Evolutionary conservation across 2,329 filamentous ascomycete species (phyloP).

Genomic region (Penicillium fuscoglaucum): DNA sequence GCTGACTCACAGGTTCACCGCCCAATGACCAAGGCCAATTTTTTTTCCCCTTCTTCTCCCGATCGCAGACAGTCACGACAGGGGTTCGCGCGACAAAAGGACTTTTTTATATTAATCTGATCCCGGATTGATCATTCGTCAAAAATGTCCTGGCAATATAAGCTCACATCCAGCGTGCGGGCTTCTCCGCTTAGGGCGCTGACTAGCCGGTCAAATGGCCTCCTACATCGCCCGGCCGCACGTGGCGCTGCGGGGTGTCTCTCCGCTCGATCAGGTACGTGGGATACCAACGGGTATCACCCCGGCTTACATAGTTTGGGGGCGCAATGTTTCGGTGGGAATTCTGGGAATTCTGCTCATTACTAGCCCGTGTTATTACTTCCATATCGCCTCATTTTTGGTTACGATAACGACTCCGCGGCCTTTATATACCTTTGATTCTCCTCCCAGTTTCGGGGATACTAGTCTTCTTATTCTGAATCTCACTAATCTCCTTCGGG

Average conservation of each 20-base stretch:
- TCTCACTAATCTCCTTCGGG: slow-evolving; percentile 18
- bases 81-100: slow-evolving; percentile 4
- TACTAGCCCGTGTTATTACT: not conserved
- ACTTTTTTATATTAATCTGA: slow-evolving; percentile 4
- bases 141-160: slow-evolving; percentile 35
- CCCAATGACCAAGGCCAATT: slow-evolving; percentile 15
- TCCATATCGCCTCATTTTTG: not conserved
- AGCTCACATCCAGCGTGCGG: slow-evolving; percentile 32
- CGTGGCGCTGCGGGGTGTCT: slow-evolving; percentile 22
- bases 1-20: slow-evolving; percentile 28
- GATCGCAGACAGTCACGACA: slow-evolving; percentile 7
- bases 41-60: slow-evolving; percentile 14
- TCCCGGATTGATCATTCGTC: not conserved
- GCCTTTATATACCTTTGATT: not conserved
- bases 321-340: not conserved
- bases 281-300: slow-evolving; percentile 5
- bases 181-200: slow-evolving; percentile 32
- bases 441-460: not conserved
- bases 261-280: slow-evolving; percentile 32
- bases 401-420: not conserved
- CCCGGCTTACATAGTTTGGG: slow-evolving; percentile 17
- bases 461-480: slow-evolving; percentile 2
- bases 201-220: slow-evolving; percentile 32
- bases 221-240: slow-evolving; percentile 27
- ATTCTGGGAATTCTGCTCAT: slow-evolving; percentile 1